Percentiles rank a stretch among this genome's conserved stretches.
Evolutionary conservation across 192 early-diverging fungal genomes (phyloP).

Genomic region (Backusella macrospora): DNA sequence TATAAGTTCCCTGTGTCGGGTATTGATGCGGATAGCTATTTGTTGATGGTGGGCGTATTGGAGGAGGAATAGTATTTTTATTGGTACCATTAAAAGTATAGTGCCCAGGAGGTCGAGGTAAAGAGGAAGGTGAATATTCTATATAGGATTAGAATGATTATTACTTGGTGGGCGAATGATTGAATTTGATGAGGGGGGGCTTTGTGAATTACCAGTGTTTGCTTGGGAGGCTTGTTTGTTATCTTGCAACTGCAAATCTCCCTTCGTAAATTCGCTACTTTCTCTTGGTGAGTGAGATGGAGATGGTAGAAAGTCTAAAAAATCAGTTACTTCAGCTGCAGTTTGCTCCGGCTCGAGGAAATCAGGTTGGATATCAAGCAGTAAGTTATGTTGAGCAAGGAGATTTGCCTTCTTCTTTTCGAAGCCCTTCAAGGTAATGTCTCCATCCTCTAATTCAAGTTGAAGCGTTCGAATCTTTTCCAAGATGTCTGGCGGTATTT

Average conservation of each 20-base stretch:
- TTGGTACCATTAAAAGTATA: neutral
- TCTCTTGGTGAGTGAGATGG: conserved; percentile 35
- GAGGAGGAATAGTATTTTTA: neutral
- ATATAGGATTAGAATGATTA: neutral
- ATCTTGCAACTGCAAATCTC: conserved; percentile 18
- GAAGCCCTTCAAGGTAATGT: conserved; percentile 76
- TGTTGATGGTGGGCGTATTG: neutral
- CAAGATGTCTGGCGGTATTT: conserved; percentile 30
- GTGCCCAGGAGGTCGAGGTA: neutral
- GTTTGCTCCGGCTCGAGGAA: conserved; percentile 27
- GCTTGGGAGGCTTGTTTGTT: neutral
- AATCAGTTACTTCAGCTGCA: conserved; percentile 42
- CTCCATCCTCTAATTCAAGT: conserved; percentile 61
- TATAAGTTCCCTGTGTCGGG: neutral
- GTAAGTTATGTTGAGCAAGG: neutral
- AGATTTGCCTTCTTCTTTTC: conserved; percentile 56
- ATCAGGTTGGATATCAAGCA: neutral
- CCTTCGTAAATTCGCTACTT: neutral
- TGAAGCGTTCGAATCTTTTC: conserved; percentile 36
- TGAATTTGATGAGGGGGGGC: too few species aligned
- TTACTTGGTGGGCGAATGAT: neutral
- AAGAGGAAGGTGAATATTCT: neutral
- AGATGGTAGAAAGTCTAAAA: conserved; percentile 42
- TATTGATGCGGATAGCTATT: neutral
- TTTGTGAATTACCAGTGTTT: neutral